Percentiles rank a stretch among this genome's conserved stretches.
phyloP scores from a whole-genome alignment of 2,329 filamentous ascomycete species.

The Sclerotinia spermophila region DNA sequence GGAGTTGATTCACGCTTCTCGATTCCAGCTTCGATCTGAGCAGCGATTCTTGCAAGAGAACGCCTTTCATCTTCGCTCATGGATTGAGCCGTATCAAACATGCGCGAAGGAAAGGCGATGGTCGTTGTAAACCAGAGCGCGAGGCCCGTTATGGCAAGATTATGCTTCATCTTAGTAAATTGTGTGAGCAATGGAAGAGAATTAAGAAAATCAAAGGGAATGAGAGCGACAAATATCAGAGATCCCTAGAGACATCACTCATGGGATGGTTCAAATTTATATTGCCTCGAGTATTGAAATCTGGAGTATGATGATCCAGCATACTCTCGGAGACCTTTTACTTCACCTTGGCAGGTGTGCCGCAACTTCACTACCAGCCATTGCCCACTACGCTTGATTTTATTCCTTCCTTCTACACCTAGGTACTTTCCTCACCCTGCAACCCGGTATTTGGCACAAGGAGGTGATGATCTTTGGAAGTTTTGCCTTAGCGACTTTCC shows the following conservation, averaged over 20 bases:
- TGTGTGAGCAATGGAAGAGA: not conserved
- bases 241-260: not conserved
- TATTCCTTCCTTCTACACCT: not conserved
- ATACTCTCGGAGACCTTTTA: not conserved
- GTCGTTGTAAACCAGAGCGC: constrained; percentile 19
- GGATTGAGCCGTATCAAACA: constrained; percentile 24
- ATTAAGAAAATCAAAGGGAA: too few relatives aligned
- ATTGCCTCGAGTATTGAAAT: not conserved
- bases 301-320: not conserved
- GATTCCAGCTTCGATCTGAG: constrained; percentile 21
- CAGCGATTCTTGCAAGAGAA: constrained; percentile 21
- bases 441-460: not conserved
- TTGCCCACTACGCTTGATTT: not conserved
- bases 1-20: constrained; percentile 16
- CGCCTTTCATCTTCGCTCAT: constrained; percentile 25
- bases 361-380: not conserved
- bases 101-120: constrained; percentile 26
- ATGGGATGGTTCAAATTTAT: not conserved
- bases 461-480: not conserved
- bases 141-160: constrained; percentile 12
- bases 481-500: not conserved
- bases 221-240: not conserved
- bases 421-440: not conserved
- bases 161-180: constrained; percentile 23
- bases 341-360: not conserved